Evolutionary conservation across 495 filamentous ascomycete species (phyloP).

Genomic region (Jackrogersella minutella): DNA sequence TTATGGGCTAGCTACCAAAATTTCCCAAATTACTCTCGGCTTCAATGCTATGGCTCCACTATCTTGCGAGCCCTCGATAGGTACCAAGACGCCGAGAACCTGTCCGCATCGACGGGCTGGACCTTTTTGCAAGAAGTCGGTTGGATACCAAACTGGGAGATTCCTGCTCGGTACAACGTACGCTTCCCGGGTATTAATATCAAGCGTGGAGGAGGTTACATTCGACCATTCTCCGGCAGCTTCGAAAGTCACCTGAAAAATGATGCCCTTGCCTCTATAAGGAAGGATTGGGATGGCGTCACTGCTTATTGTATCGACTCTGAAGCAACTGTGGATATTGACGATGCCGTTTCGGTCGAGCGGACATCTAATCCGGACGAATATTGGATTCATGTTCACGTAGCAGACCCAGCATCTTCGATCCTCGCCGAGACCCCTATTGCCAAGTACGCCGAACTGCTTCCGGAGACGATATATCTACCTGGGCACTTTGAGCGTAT

Average conservation of each 20-base stretch:
- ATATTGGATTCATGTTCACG: slow-evolving; percentile 87
- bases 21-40: slow-evolving; percentile 54
- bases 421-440: slow-evolving; percentile 65
- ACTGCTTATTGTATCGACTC: slow-evolving; percentile 87
- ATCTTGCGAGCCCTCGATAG: slow-evolving; percentile 75
- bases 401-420: slow-evolving; percentile 94
- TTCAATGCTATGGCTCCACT: slow-evolving; percentile 70
- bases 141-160: slow-evolving; percentile 81
- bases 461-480: slow-evolving; percentile 74
- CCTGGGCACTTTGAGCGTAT: slow-evolving; percentile 77
- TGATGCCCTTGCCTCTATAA: slow-evolving; percentile 63
- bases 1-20: slow-evolving; percentile 67
- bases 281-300: slow-evolving; percentile 74
- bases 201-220: slow-evolving; percentile 53
- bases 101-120: slow-evolving; percentile 65
- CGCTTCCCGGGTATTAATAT: slow-evolving; percentile 59
- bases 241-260: slow-evolving; percentile 37
- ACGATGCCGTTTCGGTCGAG: slow-evolving; percentile 89
- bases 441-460: slow-evolving; percentile 69
- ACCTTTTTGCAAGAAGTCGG: slow-evolving; percentile 88
- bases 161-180: slow-evolving; percentile 68
- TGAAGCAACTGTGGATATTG: slow-evolving; percentile 75
- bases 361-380: slow-evolving; percentile 61
- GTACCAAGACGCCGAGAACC: slow-evolving; percentile 65
- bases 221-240: slow-evolving; percentile 45